Evolutionary conservation across 2,329 filamentous ascomycete species (phyloP), one percentile per base, ranked within the genome.

Genomic region (Nemania bipapillata): DNA sequence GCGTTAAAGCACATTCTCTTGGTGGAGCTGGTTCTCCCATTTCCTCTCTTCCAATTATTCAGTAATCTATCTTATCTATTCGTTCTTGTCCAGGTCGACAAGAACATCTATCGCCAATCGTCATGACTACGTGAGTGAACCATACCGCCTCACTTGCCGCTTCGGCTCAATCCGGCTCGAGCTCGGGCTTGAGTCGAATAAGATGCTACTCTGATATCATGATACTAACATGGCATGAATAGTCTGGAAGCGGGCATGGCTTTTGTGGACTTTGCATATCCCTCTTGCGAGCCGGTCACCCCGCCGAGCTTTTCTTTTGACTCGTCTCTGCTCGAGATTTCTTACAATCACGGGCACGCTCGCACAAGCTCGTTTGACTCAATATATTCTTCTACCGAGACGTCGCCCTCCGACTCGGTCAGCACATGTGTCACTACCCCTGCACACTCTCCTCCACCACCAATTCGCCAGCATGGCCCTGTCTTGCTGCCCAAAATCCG

Each of bases 401-500:
- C 91, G 52, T 87, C 87, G 70, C 82, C 83, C 71, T 82, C 85
- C 63, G 91, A 91, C 78, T 92, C 91, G 50, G 84, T 89, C 74
- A 86, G 87, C 82, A 92, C 90, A 22, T 85, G 87, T 73, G 84
- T 88, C 74, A 91, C 90, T 61, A 94, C 91, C 12, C 92, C 92
- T 45, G 82, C 85, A 47, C 83, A 85, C 61, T 86, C 86, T 61
- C 86, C 86, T 61, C 85, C 87, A 71, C 91, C 92, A 37, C 92
- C 92, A 68, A 87, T 94, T 74, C 87, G 90, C 69, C 91, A 93
- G 70, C 91, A 94, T 81, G 92, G 93, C 60, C 92, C 93, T 59
- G 84, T 93, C 56, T 84, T 97, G 68, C 85, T 97, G 35, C 93
- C 93, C 77, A 96, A 94, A 86, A 94, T 96, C 82, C 88, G 93